A percentile compares a stretch with the other conserved stretches of the same genome.
phyloP scores from a whole-genome alignment of 2,329 filamentous ascomycete genomes.

The Colletotrichum sp. region DNA sequence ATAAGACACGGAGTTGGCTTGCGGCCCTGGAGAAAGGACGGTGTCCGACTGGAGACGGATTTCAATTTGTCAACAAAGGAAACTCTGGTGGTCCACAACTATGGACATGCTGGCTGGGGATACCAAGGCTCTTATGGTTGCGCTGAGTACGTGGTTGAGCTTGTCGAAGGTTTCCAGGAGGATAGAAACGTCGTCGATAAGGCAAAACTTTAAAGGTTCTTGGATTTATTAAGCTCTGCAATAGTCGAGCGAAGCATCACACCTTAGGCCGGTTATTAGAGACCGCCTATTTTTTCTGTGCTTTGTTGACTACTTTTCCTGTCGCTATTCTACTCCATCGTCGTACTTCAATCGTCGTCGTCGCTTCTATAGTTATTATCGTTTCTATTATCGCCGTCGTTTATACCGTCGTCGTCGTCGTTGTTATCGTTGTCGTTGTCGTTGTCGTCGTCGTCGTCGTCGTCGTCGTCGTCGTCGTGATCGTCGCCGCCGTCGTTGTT shows the following conservation, averaged over 20 bases:
- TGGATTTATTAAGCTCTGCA: background rate
- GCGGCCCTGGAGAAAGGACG: background rate
- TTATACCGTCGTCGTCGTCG: too few relatives aligned
- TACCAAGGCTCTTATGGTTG: constrained; percentile 76
- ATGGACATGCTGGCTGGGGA: constrained; percentile 81
- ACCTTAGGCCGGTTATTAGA: background rate
- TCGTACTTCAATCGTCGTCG: too few relatives aligned
- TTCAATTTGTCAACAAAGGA: constrained; percentile 58
- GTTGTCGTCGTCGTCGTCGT: too few relatives aligned
- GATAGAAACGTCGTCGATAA: constrained; percentile 31
- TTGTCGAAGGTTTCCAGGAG: constrained; percentile 66
- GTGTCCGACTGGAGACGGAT: constrained; percentile 63
- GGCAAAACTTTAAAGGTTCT: constrained; percentile 29
- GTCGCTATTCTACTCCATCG: too few relatives aligned
- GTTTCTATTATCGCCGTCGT: too few relatives aligned
- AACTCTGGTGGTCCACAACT: constrained; percentile 76
- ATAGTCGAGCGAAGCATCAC: background rate
- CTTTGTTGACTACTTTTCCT: too few relatives aligned
- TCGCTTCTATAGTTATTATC: too few relatives aligned
- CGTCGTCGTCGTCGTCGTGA: too few relatives aligned
- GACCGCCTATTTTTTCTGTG: too few relatives aligned
- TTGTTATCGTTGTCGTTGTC: too few relatives aligned
- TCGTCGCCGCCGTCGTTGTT: too few relatives aligned
- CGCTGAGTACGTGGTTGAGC: constrained; percentile 66
- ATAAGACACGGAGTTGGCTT: constrained; percentile 84